Evolutionary conservation across 1,284 basidiomycete species (phyloP).

Genomic region (Apiotrichum gamsii): DNA sequence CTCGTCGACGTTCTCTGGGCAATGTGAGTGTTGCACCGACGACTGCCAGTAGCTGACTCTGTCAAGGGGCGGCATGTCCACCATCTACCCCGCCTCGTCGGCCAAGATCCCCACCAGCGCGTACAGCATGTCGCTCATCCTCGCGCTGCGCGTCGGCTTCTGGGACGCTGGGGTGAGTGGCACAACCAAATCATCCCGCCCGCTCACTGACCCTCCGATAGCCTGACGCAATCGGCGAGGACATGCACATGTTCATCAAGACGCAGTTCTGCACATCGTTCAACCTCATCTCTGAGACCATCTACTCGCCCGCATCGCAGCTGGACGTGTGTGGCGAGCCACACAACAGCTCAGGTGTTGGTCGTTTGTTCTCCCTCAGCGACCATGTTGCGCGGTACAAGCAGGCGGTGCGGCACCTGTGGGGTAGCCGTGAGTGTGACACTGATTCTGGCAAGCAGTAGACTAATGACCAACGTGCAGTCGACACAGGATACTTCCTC

Average conservation of each 20-base stretch:
- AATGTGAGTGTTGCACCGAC: slow-evolving; percentile 7
- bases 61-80: slow-evolving; percentile 25
- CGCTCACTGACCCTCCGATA: background rate
- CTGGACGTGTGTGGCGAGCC: slow-evolving; percentile 28
- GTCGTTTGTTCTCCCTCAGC: too few species aligned
- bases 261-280: slow-evolving; percentile 37
- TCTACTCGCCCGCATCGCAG: slow-evolving; percentile 41
- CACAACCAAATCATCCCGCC: background rate
- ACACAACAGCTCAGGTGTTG: too few species aligned
- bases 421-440: slow-evolving; percentile 20
- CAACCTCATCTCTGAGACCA: slow-evolving; percentile 34
- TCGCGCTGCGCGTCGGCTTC: slow-evolving; percentile 34
- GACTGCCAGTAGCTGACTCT: background rate
- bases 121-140: slow-evolving; percentile 31
- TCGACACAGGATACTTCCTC: slow-evolving; percentile 33
- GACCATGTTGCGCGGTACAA: slow-evolving; percentile 28
- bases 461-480: background rate
- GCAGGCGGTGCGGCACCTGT: slow-evolving; percentile 39
- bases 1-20: slow-evolving; percentile 41
- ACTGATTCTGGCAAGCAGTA: background rate
- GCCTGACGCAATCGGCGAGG: slow-evolving; percentile 31
- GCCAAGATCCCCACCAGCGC: slow-evolving; percentile 42
- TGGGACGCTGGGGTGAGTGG: slow-evolving; percentile 31
- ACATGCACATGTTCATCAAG: slow-evolving; percentile 43
- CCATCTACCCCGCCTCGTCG: slow-evolving; percentile 33